Evolutionary conservation across 306 rosid species (phyloP), one percentile per base, ranked within the genome.

Genomic region (Herpetospermum pedunculosum): DNA sequence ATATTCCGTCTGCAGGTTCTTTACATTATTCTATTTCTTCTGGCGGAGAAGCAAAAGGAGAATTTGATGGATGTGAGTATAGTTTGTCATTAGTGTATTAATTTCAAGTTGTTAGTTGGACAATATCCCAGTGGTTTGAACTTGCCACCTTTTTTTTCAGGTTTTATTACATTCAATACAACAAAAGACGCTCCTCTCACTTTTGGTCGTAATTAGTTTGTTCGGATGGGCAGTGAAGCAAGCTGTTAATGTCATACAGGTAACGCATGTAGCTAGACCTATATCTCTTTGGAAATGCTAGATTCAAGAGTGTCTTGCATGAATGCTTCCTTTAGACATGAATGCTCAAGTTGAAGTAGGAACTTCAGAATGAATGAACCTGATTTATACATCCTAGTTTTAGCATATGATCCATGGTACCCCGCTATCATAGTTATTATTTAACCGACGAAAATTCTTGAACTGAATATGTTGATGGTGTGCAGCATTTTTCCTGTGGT

Each of bases 201-300:
- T 82, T 82, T 82, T 91, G 67, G 57, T 91, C 25, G 85, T 68
- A 57, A 74, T 86, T 35, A 85, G 87, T 83, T 76, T 88, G 58
- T 85, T 94, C 78, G 99, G 99, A 79, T 94, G 99, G 92, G 91
- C 92, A 23, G 92, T 87, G 83, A 94, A 94, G 84, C 99, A 94
- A 82, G 75, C 84, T 74, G 72, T 91, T 69, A 94, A 94, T 81
- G 41, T 92, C 59, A 94, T 94, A 30, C 99, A 94, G 99, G 99
- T 94, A 75, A 70, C 38, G 8, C 55, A 44, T 25, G 34, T 28
- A 15, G 18, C 28, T 15, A 57, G 19, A 16, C 18, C 55, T 57
- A 3, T 18, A 41, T 7, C 16, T 43, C 37, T 26, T 43, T 69
- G 40, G 28, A 8, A 26, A 44, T 26, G 15, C 19, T 12, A 44